Evolutionary conservation across 169 alveolate species (phyloP).

Genomic region (Plasmodium sp.): DNA sequence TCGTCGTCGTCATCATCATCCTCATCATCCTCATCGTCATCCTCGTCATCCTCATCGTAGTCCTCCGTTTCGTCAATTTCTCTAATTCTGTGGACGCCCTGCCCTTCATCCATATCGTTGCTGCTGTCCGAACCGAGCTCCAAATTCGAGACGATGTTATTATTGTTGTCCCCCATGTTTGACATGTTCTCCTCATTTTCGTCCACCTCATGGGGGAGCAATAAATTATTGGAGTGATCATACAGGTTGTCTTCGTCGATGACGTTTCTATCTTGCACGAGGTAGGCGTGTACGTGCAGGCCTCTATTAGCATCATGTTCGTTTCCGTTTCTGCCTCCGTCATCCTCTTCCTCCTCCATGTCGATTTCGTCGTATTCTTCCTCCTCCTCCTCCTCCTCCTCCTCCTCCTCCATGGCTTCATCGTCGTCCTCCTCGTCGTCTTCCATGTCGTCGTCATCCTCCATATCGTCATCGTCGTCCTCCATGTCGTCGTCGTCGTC

Average conservation of each 20-base stretch:
- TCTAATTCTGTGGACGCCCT: conserved; percentile 28
- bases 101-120: conserved; percentile 40
- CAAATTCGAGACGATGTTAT: conserved; percentile 52
- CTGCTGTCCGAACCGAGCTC: conserved; percentile 54
- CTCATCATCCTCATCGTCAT: conserved; percentile 52
- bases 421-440: conserved; percentile 77
- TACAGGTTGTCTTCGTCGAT: conserved; percentile 76
- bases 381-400: conserved; percentile 72
- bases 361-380: conserved; percentile 38
- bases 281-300: conserved; percentile 78
- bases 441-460: conserved; percentile 64
- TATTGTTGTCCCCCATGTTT: conserved; percentile 12
- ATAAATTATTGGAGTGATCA: conserved; percentile 76
- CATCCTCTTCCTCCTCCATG: conserved; percentile 66
- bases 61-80: conserved; percentile 69
- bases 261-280: conserved; percentile 76
- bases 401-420: conserved; percentile 74
- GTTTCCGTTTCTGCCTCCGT: conserved; percentile 63
- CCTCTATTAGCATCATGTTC: conserved; percentile 74
- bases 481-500: conserved; percentile 76
- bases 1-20: conserved; percentile 64
- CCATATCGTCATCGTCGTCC: conserved; percentile 75
- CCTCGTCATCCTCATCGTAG: conserved; percentile 34
- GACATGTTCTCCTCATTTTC: conserved; percentile 78
- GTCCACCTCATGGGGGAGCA: conserved; percentile 85